Percentiles rank a stretch among this genome's conserved stretches.
Conservation (phyloP, 257 asterid species). For the Solanum peruvianum region DNA sequence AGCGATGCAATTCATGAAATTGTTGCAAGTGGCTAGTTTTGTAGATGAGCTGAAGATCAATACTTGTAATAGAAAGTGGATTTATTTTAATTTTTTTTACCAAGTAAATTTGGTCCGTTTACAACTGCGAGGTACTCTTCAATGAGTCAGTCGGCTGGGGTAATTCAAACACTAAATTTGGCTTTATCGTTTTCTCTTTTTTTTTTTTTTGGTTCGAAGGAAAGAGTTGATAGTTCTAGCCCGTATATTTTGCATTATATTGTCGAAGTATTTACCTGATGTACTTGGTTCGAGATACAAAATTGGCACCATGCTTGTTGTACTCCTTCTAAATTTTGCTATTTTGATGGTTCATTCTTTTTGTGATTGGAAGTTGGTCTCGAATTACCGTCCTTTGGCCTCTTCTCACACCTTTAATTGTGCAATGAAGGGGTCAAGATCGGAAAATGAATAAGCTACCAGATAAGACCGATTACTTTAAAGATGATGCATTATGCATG, state of each 20-base stretch:
- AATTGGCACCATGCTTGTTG: not conserved
- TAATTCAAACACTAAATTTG: not conserved
- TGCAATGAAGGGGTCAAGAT: not conserved
- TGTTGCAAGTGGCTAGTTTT: conserved; percentile 73
- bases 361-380: not conserved
- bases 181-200: not conserved
- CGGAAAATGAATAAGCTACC: not conserved
- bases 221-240: not conserved
- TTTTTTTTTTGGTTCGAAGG: not conserved
- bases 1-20: conserved; percentile 92
- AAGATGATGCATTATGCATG: not conserved
- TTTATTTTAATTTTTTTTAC: not conserved
- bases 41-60: not conserved
- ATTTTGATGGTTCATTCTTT: not conserved
- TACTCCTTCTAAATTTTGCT: not conserved
- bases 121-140: not conserved
- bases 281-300: too few relatives aligned
- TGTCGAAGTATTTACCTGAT: not conserved
- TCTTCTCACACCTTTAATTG: not conserved
- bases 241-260: not conserved
- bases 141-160: not conserved
- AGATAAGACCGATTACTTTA: not conserved
- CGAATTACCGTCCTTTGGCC: not conserved
- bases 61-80: not conserved
- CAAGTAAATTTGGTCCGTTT: not conserved